phyloP scores from a whole-genome alignment of 2,329 filamentous ascomycete genomes.

The Beauveria brongniartii region DNA sequence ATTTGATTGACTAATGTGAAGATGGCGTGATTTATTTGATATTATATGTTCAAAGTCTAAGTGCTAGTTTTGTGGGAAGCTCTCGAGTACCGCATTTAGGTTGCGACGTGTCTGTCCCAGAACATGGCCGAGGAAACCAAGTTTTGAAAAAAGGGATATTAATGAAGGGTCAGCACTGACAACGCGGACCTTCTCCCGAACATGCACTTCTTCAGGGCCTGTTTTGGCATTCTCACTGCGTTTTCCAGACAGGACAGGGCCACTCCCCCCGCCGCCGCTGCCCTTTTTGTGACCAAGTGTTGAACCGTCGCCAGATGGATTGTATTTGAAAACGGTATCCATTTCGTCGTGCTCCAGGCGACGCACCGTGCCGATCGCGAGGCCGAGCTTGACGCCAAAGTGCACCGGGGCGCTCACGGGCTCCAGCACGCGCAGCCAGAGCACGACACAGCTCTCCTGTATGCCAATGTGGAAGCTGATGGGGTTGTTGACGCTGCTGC shows the following conservation, averaged over 20 bases:
- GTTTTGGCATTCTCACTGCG: constrained; percentile 15
- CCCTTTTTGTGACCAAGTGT: constrained; percentile 13
- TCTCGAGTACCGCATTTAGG: constrained; percentile 69
- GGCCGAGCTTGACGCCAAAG: constrained; percentile 59
- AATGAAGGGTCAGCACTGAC: constrained; percentile 85
- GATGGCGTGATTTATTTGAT: background rate
- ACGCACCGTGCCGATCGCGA: constrained; percentile 57
- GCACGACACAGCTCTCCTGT: constrained; percentile 60
- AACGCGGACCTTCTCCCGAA: constrained; percentile 81
- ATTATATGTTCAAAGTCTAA: background rate
- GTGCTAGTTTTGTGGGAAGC: constrained; percentile 28
- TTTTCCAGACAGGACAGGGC: constrained; percentile 18
- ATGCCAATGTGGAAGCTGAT: constrained; percentile 69
- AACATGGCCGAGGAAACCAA: constrained; percentile 68
- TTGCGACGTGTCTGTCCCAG: constrained; percentile 63
- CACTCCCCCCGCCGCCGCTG: constrained; percentile 14
- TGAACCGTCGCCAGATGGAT: constrained; percentile 23
- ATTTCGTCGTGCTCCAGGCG: constrained; percentile 71
- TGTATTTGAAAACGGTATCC: constrained; percentile 64
- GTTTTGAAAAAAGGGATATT: constrained; percentile 74
- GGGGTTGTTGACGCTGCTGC: constrained; percentile 39
- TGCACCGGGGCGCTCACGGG: constrained; percentile 54
- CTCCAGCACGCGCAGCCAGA: constrained; percentile 63
- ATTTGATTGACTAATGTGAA: background rate
- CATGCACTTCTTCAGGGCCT: constrained; percentile 52